Evolutionary conservation across 2,329 filamentous ascomycete genomes (phyloP).

Genomic region (Dactylellina sp.): DNA sequence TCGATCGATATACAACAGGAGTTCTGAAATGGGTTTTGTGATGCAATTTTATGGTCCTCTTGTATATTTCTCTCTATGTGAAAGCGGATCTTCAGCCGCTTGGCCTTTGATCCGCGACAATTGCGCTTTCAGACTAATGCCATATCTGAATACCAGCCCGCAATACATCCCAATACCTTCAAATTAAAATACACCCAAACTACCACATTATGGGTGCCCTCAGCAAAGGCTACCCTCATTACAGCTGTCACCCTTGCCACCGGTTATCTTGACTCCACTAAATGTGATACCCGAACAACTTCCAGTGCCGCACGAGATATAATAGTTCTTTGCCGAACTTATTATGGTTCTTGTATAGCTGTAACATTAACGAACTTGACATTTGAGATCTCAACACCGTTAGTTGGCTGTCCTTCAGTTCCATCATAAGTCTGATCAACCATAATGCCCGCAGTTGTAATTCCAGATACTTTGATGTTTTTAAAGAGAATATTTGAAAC

Average conservation of each 20-base stretch:
- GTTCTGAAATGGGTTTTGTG: too few species aligned
- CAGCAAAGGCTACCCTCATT: constrained; percentile 62
- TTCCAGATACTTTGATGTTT: constrained; percentile 59
- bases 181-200: too few species aligned
- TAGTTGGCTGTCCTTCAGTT: constrained; percentile 66
- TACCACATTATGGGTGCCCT: too few species aligned
- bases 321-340: constrained; percentile 35
- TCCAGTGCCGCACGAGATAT: constrained; percentile 63
- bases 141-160: too few species aligned
- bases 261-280: constrained; percentile 62
- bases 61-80: too few species aligned
- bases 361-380: constrained; percentile 66
- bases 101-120: too few species aligned
- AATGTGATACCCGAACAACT: constrained; percentile 64
- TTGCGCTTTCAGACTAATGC: too few species aligned
- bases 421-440: constrained; percentile 68
- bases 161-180: too few species aligned
- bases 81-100: too few species aligned
- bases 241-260: constrained; percentile 63
- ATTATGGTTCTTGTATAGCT: constrained; percentile 66
- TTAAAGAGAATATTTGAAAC: constrained; percentile 65
- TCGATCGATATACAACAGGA: too few species aligned
- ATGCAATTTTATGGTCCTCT: too few species aligned
- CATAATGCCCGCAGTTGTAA: constrained; percentile 62
- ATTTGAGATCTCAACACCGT: constrained; percentile 69